Percentiles rank a stretch among this genome's conserved stretches.
Evolutionary conservation across 2,329 filamentous ascomycete species (phyloP).

Genomic region (Ramularia endophylla): DNA sequence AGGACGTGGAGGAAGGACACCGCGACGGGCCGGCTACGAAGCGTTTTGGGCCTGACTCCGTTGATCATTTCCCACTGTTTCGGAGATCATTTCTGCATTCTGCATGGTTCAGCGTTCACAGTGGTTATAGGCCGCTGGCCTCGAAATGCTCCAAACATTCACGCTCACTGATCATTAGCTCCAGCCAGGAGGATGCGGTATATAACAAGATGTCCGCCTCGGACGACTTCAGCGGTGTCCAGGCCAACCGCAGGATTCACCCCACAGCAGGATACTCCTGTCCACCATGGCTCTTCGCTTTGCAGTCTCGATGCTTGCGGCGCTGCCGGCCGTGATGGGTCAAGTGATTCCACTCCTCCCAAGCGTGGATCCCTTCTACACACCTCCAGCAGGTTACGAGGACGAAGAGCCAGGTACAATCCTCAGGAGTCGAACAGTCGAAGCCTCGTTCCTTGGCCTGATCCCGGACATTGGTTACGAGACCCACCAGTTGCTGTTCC

Average conservation of each 20-base stretch:
- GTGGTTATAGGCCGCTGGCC: too few species aligned
- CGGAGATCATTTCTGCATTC: too few species aligned
- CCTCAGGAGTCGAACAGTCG: slow-evolving; percentile 18
- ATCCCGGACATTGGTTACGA: slow-evolving; percentile 16
- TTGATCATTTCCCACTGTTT: too few species aligned
- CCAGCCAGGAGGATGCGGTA: too few species aligned
- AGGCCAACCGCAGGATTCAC: neutral
- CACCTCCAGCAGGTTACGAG: slow-evolving; percentile 22
- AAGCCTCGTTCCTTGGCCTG: slow-evolving; percentile 20
- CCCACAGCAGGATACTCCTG: neutral
- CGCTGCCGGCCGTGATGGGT: neutral
- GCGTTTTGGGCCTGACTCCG: too few species aligned
- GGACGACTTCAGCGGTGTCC: neutral
- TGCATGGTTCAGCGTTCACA: too few species aligned
- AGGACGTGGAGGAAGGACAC: too few species aligned
- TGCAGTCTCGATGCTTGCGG: too few species aligned
- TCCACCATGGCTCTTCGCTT: too few species aligned
- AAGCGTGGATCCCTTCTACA: slow-evolving; percentile 25
- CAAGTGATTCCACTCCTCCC: slow-evolving; percentile 3
- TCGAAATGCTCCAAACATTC: too few species aligned
- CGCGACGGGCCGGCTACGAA: too few species aligned
- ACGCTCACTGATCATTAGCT: too few species aligned
- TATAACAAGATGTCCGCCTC: neutral
- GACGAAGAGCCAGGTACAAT: slow-evolving; percentile 20
- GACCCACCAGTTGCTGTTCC: slow-evolving; percentile 23